A percentile compares a stretch with the other conserved stretches of the same genome.
These are phyloP conservation scores for Fusarium camptoceras DNA, from an alignment of 2,329 filamentous ascomycete genomes.

Conservation along the genomic window DNA sequence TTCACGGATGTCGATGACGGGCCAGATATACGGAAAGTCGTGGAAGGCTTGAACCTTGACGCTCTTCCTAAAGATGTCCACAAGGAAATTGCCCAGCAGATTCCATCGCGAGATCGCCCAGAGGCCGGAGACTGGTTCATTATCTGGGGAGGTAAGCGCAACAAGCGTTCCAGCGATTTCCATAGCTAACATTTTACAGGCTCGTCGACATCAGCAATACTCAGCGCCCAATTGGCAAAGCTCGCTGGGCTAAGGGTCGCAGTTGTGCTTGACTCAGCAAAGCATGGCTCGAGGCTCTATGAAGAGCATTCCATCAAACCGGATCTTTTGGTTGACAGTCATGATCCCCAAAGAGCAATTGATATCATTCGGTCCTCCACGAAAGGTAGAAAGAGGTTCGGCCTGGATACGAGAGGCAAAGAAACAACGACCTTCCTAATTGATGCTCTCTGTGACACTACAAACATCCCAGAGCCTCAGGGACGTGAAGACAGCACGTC, in stretches of 20 bases:
- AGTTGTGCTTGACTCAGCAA: conserved; percentile 73
- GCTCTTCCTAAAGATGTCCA: conserved; percentile 69
- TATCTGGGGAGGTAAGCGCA: conserved; percentile 73
- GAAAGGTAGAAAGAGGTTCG: conserved; percentile 70
- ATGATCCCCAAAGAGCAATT: conserved; percentile 73
- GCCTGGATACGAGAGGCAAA: conserved; percentile 74
- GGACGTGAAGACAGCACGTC: conserved; percentile 47
- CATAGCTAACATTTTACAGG: not conserved
- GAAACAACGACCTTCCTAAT: conserved; percentile 71
- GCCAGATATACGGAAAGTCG: conserved; percentile 62
- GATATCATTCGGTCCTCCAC: conserved; percentile 72
- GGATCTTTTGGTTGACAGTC: conserved; percentile 76
- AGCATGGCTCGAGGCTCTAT: conserved; percentile 70
- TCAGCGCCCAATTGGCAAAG: conserved; percentile 75
- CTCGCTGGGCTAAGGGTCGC: conserved; percentile 74
- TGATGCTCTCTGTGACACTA: conserved; percentile 18
- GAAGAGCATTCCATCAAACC: conserved; percentile 58
- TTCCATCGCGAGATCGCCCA: not conserved
- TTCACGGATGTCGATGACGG: conserved; percentile 66
- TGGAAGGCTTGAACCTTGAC: not conserved
- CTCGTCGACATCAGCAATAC: conserved; percentile 76
- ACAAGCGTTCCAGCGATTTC: not conserved
- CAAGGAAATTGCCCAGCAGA: not conserved
- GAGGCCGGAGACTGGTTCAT: conserved; percentile 73
- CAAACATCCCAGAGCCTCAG: conserved; percentile 57